Percentiles rank a stretch among this genome's conserved stretches.
These are phyloP conservation scores for Stenogyne calaminthoides DNA, from an alignment of 305 asterid species.

Conservation along the genomic window DNA sequence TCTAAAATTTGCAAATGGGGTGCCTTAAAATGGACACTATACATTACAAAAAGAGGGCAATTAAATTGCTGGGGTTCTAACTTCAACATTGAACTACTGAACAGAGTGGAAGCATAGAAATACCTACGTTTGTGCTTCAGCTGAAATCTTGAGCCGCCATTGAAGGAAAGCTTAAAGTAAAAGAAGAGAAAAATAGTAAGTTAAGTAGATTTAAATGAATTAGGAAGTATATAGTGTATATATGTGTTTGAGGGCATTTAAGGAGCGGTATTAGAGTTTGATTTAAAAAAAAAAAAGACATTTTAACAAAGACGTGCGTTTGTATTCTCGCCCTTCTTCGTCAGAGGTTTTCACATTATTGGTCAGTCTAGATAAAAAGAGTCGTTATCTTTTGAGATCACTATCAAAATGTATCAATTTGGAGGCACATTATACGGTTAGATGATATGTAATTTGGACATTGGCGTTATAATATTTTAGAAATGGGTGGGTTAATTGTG, in stretches of 20 bases:
- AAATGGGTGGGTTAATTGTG: no score
- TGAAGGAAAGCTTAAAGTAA: conserved; percentile 28
- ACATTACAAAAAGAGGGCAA: neutral
- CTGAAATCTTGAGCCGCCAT: conserved; percentile 29
- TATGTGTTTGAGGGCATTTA: neutral
- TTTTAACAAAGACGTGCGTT: neutral
- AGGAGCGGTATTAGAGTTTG: neutral
- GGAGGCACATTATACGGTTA: no score
- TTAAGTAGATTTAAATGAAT: neutral
- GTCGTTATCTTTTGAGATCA: no score
- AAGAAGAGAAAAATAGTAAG: neutral
- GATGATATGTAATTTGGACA: no score
- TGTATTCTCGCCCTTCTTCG: neutral
- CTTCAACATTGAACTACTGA: neutral
- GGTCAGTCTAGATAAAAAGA: neutral
- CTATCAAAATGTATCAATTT: no score
- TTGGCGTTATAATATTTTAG: no score
- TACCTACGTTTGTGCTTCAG: conserved; percentile 26
- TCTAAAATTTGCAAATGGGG: conserved; percentile 22
- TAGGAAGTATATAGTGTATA: neutral
- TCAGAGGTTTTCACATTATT: conserved; percentile 16
- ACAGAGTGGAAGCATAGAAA: neutral
- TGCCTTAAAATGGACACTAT: neutral
- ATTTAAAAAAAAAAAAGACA: neutral
- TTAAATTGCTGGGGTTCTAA: neutral